Evolutionary conservation across 768 basidiomycete species (phyloP).

Genomic region (Porpolomopsis calyptriformis): DNA sequence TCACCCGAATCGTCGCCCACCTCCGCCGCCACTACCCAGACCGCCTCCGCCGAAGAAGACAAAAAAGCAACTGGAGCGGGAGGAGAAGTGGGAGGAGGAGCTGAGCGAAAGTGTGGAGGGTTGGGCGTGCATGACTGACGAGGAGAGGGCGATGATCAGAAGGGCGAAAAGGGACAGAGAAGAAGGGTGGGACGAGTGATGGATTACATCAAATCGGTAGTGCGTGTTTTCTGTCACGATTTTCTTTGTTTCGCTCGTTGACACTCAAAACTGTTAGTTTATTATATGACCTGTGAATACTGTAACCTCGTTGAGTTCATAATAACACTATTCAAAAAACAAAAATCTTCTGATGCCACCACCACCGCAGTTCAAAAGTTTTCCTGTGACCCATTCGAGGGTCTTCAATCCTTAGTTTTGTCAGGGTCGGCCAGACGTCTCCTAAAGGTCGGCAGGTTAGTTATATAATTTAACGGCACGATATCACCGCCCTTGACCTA

Average conservation of each 20-base stretch:
- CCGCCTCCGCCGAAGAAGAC: conserved; percentile 61
- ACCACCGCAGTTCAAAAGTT: no score
- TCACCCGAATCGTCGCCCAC: conserved; percentile 61
- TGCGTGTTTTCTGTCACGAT: no score
- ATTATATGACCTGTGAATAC: no score
- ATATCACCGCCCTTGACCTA: no score
- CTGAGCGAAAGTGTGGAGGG: conserved; percentile 64
- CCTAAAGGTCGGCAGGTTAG: no score
- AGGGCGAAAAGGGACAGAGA: conserved; percentile 55
- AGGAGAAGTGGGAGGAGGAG: conserved; percentile 77
- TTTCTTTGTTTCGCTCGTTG: no score
- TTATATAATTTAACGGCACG: no score
- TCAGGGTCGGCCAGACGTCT: neutral
- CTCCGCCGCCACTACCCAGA: conserved; percentile 64
- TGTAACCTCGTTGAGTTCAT: no score
- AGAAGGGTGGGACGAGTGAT: conserved; percentile 49
- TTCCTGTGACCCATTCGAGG: no score
- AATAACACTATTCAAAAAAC: no score
- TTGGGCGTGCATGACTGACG: conserved; percentile 39
- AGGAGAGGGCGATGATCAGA: conserved; percentile 42
- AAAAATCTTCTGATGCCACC: no score
- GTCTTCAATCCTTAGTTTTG: neutral
- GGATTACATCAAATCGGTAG: neutral
- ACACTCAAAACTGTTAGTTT: no score
- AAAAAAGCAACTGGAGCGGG: conserved; percentile 65